Percentiles rank a stretch among this genome's conserved stretches.
These are phyloP conservation scores for Zea luxurians DNA, from an alignment of 176 grass and related monocot genomes.

Conservation along the genomic window DNA sequence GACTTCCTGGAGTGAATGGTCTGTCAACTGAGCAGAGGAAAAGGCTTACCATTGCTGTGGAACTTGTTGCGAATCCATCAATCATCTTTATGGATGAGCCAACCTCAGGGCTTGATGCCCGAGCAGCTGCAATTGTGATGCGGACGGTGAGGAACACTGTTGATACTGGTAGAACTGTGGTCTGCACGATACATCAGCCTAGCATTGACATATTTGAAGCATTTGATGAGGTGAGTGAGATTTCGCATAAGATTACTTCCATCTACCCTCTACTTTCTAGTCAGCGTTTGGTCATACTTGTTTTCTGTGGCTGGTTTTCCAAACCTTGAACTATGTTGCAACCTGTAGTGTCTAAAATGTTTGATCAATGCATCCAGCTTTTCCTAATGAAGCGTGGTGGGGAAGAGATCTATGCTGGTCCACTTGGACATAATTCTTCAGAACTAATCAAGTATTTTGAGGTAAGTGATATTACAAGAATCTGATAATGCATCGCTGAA, in stretches of 20 bases:
- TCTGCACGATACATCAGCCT: constrained; percentile 91
- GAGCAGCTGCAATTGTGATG: constrained; percentile 93
- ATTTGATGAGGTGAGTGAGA: constrained; percentile 76
- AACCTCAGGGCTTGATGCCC: constrained; percentile 87
- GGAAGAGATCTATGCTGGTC: constrained; percentile 93
- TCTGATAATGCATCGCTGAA: background rate
- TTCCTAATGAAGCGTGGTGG: constrained; percentile 91
- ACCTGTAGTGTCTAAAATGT: constrained; percentile 4
- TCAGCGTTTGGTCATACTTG: background rate
- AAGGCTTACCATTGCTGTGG: constrained; percentile 84
- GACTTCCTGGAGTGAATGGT: constrained; percentile 76
- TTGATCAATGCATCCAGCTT: constrained; percentile 55
- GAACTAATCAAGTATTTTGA: constrained; percentile 81
- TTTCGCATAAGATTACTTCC: background rate
- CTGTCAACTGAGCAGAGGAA: constrained; percentile 88
- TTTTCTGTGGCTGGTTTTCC: constrained; percentile 8
- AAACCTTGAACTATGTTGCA: background rate
- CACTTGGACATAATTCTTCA: constrained; percentile 67
- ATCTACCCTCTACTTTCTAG: background rate
- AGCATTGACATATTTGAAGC: constrained; percentile 99
- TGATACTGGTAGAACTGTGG: constrained; percentile 79
- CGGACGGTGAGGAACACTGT: constrained; percentile 89
- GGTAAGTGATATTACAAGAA: constrained; percentile 46
- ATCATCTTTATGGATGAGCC: constrained; percentile 96
- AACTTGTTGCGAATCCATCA: constrained; percentile 86